These are phyloP conservation scores for Imleria badia DNA, from an alignment of 768 basidiomycete genomes.

Conservation along the genomic window DNA sequence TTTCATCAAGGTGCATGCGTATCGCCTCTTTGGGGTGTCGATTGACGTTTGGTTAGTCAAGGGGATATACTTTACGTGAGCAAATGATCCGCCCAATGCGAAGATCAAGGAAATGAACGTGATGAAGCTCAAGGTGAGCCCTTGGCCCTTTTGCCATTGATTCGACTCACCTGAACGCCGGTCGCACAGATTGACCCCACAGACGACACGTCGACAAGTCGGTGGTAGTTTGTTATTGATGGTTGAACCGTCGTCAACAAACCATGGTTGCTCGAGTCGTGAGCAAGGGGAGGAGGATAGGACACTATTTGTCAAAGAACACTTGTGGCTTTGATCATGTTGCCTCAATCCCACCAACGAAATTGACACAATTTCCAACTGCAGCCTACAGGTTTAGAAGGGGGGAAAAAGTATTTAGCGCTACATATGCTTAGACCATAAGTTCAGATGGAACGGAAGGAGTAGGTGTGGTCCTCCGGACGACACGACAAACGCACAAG, in stretches of 20 bases:
- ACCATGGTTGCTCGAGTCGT: constrained; percentile 61
- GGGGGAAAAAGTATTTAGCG: background rate
- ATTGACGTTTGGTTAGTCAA: constrained; percentile 65
- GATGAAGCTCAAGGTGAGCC: too few species aligned
- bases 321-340: too few species aligned
- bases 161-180: too few species aligned
- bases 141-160: too few species aligned
- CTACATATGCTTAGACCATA: background rate
- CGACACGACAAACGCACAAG: background rate
- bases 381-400: too few species aligned
- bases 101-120: too few species aligned
- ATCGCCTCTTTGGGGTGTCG: background rate
- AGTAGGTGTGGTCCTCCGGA: background rate
- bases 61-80: constrained; percentile 89
- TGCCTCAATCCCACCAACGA: background rate
- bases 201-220: constrained; percentile 92
- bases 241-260: constrained; percentile 80
- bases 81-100: too few species aligned
- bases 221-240: constrained; percentile 89
- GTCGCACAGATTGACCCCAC: too few species aligned
- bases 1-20: constrained; percentile 82
- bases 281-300: constrained; percentile 6
- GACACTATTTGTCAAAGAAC: background rate
- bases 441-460: background rate
- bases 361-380: too few species aligned